These are phyloP conservation scores for Ochetophila trinervis DNA, from an alignment of 306 rosid genomes.

Conservation along the genomic window DNA sequence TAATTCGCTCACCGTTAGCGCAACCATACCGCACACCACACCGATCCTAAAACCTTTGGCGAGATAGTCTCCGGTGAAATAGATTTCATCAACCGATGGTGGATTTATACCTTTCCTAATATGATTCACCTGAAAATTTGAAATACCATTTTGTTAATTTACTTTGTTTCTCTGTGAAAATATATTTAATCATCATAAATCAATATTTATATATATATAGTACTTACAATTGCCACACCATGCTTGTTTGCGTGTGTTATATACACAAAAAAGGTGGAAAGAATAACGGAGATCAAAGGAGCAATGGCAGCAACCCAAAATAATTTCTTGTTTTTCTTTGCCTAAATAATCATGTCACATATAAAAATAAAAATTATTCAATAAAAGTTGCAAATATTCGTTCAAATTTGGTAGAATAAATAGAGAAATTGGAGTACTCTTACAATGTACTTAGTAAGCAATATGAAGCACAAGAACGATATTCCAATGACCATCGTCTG, in stretches of 20 bases:
- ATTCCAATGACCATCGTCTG: slow-evolving; percentile 58
- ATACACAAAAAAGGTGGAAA: slow-evolving; percentile 66
- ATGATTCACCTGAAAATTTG: slow-evolving; percentile 47
- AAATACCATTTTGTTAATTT: neutral
- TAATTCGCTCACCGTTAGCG: slow-evolving; percentile 65
- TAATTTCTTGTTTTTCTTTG: slow-evolving; percentile 52
- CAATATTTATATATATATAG: neutral
- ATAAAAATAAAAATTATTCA: neutral
- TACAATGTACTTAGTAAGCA: slow-evolving; percentile 55
- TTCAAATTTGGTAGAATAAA: neutral
- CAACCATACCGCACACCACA: slow-evolving; percentile 57
- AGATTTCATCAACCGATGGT: slow-evolving; percentile 49
- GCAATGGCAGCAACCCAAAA: slow-evolving; percentile 87
- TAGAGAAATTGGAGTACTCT: slow-evolving; percentile 14
- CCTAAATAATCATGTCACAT: slow-evolving; percentile 32
- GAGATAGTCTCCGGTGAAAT: slow-evolving; percentile 57
- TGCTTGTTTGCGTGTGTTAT: slow-evolving; percentile 65
- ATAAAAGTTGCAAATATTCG: too few species aligned
- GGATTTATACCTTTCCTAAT: slow-evolving; percentile 63
- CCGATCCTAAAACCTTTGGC: slow-evolving; percentile 62
- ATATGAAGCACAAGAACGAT: slow-evolving; percentile 59
- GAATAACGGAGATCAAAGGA: slow-evolving; percentile 66
- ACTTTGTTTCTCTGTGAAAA: neutral
- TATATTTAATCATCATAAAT: neutral
- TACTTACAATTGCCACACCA: slow-evolving; percentile 74